Base-by-base conservation (phyloP, 2,329 filamentous ascomycete species). In the Graphilbum ipis-grandicollis region DNA sequence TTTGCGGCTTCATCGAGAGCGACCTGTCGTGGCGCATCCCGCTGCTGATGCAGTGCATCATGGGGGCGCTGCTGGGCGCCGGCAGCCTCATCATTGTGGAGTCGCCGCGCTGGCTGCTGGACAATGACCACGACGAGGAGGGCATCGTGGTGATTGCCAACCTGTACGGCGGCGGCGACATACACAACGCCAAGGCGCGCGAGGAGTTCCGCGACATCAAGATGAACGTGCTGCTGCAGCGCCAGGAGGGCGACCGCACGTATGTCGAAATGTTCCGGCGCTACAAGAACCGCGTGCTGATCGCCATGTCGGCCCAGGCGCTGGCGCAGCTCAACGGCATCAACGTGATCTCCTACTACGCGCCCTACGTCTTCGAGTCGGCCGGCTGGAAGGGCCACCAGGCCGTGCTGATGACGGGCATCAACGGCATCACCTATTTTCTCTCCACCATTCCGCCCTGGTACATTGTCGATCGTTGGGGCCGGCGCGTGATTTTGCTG, bases 291-390 rank as follows among this genome's bases (percentile, higher is more conserved):
- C 83, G 90, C 37, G 88, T 96, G 45, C 84, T 96, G 52, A 96
- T 96, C 54, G 90, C 90, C 58, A 96, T 96, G 90, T 96, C 88
- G 25, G 90, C 90, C 4, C 90, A 96, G 57, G 85, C 78, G 6
- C 72, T 98, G 45, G 90, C 90, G 21, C 90, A 98, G 58, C 73
- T 98, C 37, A 96, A 96, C 60, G 90, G 90, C 46, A 98, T 98
- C 63, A 98, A 98, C 58, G 90, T 98, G 53, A 98, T 98, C 44
- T 96, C 88, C 1, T 98, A 96, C 65, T 98, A 98, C 53, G 90
- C 90, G 1, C 90, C 90, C 0, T 75, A 92, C 39, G 88, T 96
- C 14, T 96, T 98, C 50, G 86, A 94, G 58, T 86, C 86, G 41
- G 90, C 90, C 28, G 88, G 90, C n/a, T 96, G 88, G 90, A 60